Evolutionary conservation across 2,329 filamentous ascomycete genomes (phyloP), one percentile per base, ranked within the genome.

Genomic region (Rosellinia necatrix): DNA sequence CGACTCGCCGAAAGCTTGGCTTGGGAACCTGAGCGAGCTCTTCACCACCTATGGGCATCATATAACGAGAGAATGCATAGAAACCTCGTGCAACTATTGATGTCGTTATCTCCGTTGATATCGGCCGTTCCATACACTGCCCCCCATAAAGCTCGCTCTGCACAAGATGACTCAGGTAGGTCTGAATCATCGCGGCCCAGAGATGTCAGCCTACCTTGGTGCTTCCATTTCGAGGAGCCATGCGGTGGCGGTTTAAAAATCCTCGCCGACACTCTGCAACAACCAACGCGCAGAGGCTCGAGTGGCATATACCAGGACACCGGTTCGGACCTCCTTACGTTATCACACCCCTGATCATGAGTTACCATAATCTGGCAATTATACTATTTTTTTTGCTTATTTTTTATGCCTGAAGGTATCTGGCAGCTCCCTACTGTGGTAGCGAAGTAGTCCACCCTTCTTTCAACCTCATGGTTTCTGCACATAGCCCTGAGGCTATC

Each of bases 401-500:
- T 50, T 57, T 60, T 60, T 60, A 47, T 43, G 47, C 41, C 42
- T 27, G 37, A 41, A 48, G 38, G n/a, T 19, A 27, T 43, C 35
- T 32, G 44, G 46, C 54, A 30, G 27, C 37, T 47, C 41, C 17
- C 42, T 27, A 48, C 57, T 30, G 32, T 13, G 37, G 38, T 25
- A 6, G 22, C 21, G n/a, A n/a, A n/a, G n/a, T n/a, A n/a, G n/a
- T n/a, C 22, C 6, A 13, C 21, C 24, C 17, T 30, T 49, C 61
- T 50, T 34, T 58, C 56, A 59, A 68, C 63, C 59, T 59, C 61
- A 17, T 49, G 29, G 57, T 59, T 59, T 67, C 65, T 69, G 67
- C 64, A 68, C 58, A 43, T 59, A 53, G 60, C 60, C 58, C 49
- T 35, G 57, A 59, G 15, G 55, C 34, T 60, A 60, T 63, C 66